Evolutionary conservation across 345 rosid genomes (phyloP).

Genomic region (Brassica incana): DNA sequence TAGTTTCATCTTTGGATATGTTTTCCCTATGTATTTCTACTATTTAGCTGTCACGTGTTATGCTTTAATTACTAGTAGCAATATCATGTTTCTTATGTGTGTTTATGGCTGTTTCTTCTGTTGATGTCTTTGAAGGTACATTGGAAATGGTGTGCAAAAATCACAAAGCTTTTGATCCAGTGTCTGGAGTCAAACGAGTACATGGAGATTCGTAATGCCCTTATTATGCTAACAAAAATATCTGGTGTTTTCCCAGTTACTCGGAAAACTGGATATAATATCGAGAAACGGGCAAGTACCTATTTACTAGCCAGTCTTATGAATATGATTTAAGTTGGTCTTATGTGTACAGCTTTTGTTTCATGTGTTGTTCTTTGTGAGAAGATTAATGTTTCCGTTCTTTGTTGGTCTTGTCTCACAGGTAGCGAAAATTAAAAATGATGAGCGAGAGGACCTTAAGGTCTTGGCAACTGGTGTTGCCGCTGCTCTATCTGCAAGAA

Average conservation of each 20-base stretch:
- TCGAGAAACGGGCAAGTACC: slow-evolving; percentile 87
- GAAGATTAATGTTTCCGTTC: slow-evolving; percentile 23
- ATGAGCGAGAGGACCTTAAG: slow-evolving; percentile 98
- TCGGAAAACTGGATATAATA: slow-evolving; percentile 88
- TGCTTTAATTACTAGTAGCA: slow-evolving; percentile 15
- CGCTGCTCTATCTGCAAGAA: slow-evolving; percentile 96
- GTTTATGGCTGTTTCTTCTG: slow-evolving; percentile 16
- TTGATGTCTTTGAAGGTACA: slow-evolving; percentile 67
- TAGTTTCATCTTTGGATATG: slow-evolving; percentile 2
- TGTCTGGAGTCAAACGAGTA: slow-evolving; percentile 96
- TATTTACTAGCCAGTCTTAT: slow-evolving; percentile 16
- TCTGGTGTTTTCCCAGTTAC: slow-evolving; percentile 97
- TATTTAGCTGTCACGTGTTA: slow-evolving; percentile 1
- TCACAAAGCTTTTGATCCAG: slow-evolving; percentile 84
- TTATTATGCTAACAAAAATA: slow-evolving; percentile 90
- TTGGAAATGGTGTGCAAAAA: slow-evolving; percentile 99
- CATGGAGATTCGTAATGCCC: slow-evolving; percentile 98
- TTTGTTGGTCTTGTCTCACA: slow-evolving; percentile 36
- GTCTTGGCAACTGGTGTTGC: slow-evolving; percentile 99
- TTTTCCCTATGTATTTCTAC: slow-evolving; percentile 9
- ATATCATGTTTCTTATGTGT: slow-evolving; percentile 19
- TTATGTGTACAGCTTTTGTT: slow-evolving; percentile 4
- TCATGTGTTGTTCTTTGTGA: slow-evolving; percentile 17
- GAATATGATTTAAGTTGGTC: slow-evolving; percentile 19
- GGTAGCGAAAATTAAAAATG: slow-evolving; percentile 92